phyloP scores from a whole-genome alignment of 2,329 filamentous ascomycete species.

The Monosporascus sp. region DNA sequence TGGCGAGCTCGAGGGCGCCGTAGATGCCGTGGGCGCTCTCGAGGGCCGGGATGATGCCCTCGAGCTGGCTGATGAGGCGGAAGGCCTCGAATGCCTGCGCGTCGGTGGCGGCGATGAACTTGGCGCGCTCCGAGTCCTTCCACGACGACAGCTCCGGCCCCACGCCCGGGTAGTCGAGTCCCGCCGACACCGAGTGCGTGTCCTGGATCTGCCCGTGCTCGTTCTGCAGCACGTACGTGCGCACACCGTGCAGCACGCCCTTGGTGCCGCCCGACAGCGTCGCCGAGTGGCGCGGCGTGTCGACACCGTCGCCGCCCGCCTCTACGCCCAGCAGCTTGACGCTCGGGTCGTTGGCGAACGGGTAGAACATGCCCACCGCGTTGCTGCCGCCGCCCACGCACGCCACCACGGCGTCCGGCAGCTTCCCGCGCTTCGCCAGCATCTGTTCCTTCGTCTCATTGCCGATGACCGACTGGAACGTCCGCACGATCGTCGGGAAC shows the following conservation, averaged over 20 bases:
- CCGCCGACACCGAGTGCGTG: conserved; percentile 94
- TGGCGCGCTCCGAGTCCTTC: conserved; percentile 85
- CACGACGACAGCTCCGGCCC: conserved; percentile 86
- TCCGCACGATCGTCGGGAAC: conserved; percentile 95
- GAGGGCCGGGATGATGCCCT: conserved; percentile 94
- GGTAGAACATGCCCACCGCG: conserved; percentile 96
- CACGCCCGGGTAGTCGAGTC: conserved; percentile 94
- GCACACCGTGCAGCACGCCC: conserved; percentile 91
- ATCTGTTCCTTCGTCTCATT: conserved; percentile 93
- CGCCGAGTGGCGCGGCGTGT: conserved; percentile 80
- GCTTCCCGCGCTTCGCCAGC: conserved; percentile 74
- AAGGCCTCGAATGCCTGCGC: conserved; percentile 86
- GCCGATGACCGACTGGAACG: conserved; percentile 95
- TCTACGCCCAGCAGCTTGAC: conserved; percentile 93
- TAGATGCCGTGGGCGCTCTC: conserved; percentile 92
- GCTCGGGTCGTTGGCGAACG: conserved; percentile 76
- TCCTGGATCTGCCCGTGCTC: conserved; percentile 88
- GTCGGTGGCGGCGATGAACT: conserved; percentile 88
- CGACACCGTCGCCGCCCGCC: conserved; percentile 87
- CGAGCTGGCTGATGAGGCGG: conserved; percentile 74
- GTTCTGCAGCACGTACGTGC: conserved; percentile 93
- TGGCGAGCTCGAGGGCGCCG: conserved; percentile 83
- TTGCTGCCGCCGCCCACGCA: conserved; percentile 96
- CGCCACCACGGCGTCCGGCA: conserved; percentile 92
- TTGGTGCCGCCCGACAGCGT: conserved; percentile 82